Evolutionary conservation across 768 basidiomycete species (phyloP), one percentile per base, ranked within the genome.

Genomic region (Pisolithus albus): DNA sequence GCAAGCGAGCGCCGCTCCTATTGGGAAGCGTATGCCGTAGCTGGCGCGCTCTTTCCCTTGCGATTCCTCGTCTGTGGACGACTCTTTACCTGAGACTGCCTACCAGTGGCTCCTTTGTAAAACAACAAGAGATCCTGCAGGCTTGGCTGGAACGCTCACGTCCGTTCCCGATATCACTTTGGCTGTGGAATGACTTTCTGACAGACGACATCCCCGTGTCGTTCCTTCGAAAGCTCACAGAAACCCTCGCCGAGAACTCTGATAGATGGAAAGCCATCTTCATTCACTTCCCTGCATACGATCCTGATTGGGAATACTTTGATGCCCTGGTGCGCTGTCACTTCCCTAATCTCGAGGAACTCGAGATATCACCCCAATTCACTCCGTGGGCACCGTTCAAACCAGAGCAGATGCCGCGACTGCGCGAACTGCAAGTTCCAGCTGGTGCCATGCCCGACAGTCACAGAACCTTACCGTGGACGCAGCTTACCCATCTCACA

Each of bases 181-280:
- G 64, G 65, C 41, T 65, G 1, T 65, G 64, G 64, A 65, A 65
- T 46, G 63, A 65, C 53, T 67, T 65, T 54, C 52, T 67, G 55
- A 63, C 65, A 2, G 64, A 65, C 53, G 65, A 66, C 55, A 58
- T 65, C 49, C 64, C 64, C 13, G 50, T 58, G 1, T 1, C 45
- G 13, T 62, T 65, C 36, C 64, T 65, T 32, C 61, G 59, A 47
- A 56, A 53, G 1, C 58, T 65, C 13, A 61, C 51, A 40, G 30
- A 32, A 8, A 32, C 56, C 46, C 39, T 65, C 46, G 46, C 51
- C 4, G 58, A 64, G 26, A 51, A 58, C 18, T 61, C 64, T 7
- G 63, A 65, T 19, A 59, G 63, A 16, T 65, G 65, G 64, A 59
- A 63, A 0, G 64, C 64, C 55, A 54, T 65, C 48, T 65, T 67